A percentile compares a stretch with the other conserved stretches of the same genome.
These are phyloP conservation scores for Malassezia brasiliensis DNA, from an alignment of 1,284 basidiomycete genomes.

Conservation along the genomic window DNA sequence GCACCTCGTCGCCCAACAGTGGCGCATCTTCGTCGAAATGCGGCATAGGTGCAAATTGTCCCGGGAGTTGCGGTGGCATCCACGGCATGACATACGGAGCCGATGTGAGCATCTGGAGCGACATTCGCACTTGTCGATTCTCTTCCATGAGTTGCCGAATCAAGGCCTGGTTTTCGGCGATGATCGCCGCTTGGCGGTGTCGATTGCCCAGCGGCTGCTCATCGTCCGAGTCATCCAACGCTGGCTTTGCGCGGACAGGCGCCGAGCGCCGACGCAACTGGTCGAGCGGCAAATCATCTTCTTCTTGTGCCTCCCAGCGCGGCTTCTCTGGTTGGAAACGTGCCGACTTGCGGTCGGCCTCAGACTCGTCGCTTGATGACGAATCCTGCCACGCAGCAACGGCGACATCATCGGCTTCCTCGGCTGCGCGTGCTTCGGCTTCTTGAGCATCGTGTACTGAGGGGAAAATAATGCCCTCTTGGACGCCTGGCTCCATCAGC, in stretches of 20 bases:
- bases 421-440: not conserved
- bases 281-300: constrained; percentile 20
- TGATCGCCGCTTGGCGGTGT: constrained; percentile 44
- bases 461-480: not conserved
- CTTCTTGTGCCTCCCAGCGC: constrained; percentile 17
- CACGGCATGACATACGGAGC: constrained; percentile 1
- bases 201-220: constrained; percentile 33
- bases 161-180: constrained; percentile 41
- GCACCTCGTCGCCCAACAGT: not conserved
- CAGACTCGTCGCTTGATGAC: not conserved
- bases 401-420: not conserved
- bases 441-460: not conserved
- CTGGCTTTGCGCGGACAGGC: not conserved
- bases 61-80: constrained; percentile 5
- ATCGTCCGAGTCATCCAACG: constrained; percentile 5
- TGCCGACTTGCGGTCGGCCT: not conserved
- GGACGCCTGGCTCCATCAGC: not conserved
- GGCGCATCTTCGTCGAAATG: not conserved
- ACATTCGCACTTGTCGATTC: constrained; percentile 23
- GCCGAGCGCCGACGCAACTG: not conserved
- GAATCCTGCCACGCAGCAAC: constrained; percentile 11
- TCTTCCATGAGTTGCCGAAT: constrained; percentile 37
- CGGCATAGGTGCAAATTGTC: not conserved
- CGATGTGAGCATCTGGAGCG: constrained; percentile 11
- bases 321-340: not conserved